Evolutionary conservation across 2,329 filamentous ascomycete genomes (phyloP), one percentile per base, ranked within the genome.

Genomic region (Exserohilum turcica): DNA sequence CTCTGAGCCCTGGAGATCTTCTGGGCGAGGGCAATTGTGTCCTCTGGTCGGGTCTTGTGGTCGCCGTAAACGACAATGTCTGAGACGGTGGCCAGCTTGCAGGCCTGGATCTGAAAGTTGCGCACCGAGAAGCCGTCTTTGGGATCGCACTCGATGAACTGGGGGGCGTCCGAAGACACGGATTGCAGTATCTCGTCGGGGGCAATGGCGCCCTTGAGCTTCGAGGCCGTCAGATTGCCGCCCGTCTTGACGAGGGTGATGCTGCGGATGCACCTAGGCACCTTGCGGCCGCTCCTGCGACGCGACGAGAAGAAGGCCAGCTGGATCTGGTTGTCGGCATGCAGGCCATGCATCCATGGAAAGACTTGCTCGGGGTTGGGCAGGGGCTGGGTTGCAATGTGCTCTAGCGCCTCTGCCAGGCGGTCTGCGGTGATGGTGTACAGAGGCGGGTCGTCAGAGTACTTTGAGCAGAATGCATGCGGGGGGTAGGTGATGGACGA

Each of bases 71-170:
- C 84, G 35, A 99, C 83, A 59, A 99, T 91, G 72, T 99, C 94
- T 0, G 92, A 97, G 7, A 94, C 84, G 60, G 89, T 85, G 48
- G 92, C 92, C 60, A 90, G 79, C 74, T 99, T 99, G 53, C 89
- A 89, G 0, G 90, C 84, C 74, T 99, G 94, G 33, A 97, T 97
- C 66, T 97, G 93, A 70, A 99, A 99, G 73, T 97, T 97, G 39
- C 94, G 86, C 37, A 97, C 92, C 4, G 91, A 96, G 71, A 97
- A 97, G 7, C 94, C 94, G 61, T 96, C 90, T 50, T 79, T 84
- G 1, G 94, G 94, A 68, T 99, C 94, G 35, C 88, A 83, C 37
- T 96, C 90, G 56, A 92, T 78, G 68, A 99, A 96, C 18, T 86
- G 81, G 38, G 83, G 76, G 13, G 76, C 75, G 10, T 78, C 74